Evolutionary conservation across 73 alveolate species (phyloP).

Genomic region (Paramecium sexaurelia): DNA sequence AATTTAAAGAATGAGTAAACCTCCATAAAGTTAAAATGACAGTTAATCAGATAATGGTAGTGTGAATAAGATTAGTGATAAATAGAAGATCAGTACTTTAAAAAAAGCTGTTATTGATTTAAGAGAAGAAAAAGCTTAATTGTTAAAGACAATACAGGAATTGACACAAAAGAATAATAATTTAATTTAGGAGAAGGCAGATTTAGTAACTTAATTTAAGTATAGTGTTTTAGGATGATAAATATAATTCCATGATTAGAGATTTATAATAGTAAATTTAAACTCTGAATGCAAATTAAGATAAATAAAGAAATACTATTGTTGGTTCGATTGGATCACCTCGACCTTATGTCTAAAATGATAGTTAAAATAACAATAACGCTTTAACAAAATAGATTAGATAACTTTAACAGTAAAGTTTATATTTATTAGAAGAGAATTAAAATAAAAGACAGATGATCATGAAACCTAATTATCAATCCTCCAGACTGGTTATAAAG

Average conservation of each 20-base stretch:
- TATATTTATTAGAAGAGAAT: neutral
- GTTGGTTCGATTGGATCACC: neutral
- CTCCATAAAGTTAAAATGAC: neutral
- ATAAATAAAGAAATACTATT: neutral
- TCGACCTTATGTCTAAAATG: neutral
- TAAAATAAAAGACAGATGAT: neutral
- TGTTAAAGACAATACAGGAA: neutral
- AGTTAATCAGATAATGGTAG: conserved; percentile 46
- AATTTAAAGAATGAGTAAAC: neutral
- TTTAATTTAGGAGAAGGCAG: neutral
- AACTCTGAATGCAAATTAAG: neutral
- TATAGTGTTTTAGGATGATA: neutral
- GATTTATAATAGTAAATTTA: neutral
- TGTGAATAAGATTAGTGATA: neutral
- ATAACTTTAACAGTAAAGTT: neutral
- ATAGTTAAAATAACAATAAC: neutral
- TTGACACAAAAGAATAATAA: neutral
- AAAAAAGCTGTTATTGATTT: conserved; percentile 45
- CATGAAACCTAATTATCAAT: conserved; percentile 27
- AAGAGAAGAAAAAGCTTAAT: neutral
- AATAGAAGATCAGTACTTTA: neutral
- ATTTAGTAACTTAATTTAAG: neutral
- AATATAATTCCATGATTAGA: neutral
- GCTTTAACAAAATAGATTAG: neutral
- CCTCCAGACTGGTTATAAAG: conserved; percentile 24